A percentile compares a stretch with the other conserved stretches of the same genome.
Evolutionary conservation across 495 filamentous ascomycete genomes (phyloP).

Genomic region (Penicillium canariense): DNA sequence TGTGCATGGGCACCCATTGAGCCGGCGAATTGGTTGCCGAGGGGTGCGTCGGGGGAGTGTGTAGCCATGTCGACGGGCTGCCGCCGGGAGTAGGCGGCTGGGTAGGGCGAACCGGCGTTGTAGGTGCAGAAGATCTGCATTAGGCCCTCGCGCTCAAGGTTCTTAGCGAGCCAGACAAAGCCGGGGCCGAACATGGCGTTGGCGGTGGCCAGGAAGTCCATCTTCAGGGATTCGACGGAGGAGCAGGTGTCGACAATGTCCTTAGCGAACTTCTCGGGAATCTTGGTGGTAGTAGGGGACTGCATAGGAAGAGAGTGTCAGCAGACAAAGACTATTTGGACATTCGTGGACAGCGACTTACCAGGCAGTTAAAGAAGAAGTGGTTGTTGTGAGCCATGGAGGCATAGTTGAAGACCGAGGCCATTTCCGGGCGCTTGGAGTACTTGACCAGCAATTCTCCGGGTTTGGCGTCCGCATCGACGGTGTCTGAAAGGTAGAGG

Average conservation of each 20-base stretch:
- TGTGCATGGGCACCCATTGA: constrained; percentile 47
- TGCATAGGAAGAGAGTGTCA: constrained; percentile 10
- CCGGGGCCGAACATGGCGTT: constrained; percentile 93
- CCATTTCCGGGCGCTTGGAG: constrained; percentile 72
- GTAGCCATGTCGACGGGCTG: constrained; percentile 84
- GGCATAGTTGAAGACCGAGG: constrained; percentile 88
- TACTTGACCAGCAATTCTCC: constrained; percentile 70
- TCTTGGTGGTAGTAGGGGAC: constrained; percentile 49
- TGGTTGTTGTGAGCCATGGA: constrained; percentile 96
- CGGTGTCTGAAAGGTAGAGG: constrained; percentile 41
- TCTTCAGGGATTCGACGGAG: constrained; percentile 74
- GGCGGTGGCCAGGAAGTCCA: constrained; percentile 78
- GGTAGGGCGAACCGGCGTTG: constrained; percentile 84
- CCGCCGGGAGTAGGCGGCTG: constrained; percentile 75
- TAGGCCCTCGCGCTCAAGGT: constrained; percentile 44
- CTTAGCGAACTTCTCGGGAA: constrained; percentile 46
- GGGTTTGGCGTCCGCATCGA: constrained; percentile 53
- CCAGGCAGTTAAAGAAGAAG: constrained; percentile 81
- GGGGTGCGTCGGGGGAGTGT: constrained; percentile 35
- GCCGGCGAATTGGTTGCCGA: constrained; percentile 48
- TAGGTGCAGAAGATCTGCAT: constrained; percentile 85
- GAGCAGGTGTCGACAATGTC: constrained; percentile 67
- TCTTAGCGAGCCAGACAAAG: constrained; percentile 89
- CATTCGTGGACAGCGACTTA: constrained; percentile 22
- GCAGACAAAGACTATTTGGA: neutral